Conservation (phyloP, 768 basidiomycete genomes). For the Termitomyces sp. region DNA sequence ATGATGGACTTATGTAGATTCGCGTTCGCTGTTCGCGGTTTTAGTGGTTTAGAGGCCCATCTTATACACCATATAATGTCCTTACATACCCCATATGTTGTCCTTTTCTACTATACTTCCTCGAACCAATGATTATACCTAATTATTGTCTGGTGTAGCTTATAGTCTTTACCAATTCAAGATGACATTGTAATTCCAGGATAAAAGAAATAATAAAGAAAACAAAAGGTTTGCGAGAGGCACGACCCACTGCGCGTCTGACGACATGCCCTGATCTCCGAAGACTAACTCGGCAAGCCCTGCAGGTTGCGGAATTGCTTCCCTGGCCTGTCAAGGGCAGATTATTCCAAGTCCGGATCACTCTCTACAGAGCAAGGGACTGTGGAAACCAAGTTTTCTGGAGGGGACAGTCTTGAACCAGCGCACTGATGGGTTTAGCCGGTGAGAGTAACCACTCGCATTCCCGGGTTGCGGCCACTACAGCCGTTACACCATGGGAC, state of each 20-base stretch:
- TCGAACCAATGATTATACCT: not conserved
- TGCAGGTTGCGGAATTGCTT: conserved; percentile 91
- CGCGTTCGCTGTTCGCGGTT: not conserved
- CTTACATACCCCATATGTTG: not conserved
- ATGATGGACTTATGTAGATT: not conserved
- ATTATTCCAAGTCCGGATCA: conserved; percentile 78
- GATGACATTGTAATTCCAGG: too few species aligned
- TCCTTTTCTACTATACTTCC: not conserved
- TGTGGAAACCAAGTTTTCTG: conserved; percentile 91
- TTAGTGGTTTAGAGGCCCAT: not conserved
- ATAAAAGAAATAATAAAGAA: not conserved
- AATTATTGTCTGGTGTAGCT: not conserved
- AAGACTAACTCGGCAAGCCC: conserved; percentile 90
- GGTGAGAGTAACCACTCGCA: conserved; percentile 66
- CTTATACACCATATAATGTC: conserved; percentile 3
- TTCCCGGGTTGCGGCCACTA: conserved; percentile 80
- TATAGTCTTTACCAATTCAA: too few species aligned
- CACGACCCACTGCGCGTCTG: conserved; percentile 82
- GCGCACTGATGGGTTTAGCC: conserved; percentile 69
- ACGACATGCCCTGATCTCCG: conserved; percentile 83
- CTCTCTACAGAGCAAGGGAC: conserved; percentile 59
- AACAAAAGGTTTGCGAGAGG: conserved; percentile 73
- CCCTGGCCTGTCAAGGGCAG: conserved; percentile 80
- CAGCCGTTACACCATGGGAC: conserved; percentile 68
- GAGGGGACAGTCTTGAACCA: conserved; percentile 93